Evolutionary conservation across 202 grass and related monocot genomes (phyloP).

Genomic region (Cymbopogon flexuosus): DNA sequence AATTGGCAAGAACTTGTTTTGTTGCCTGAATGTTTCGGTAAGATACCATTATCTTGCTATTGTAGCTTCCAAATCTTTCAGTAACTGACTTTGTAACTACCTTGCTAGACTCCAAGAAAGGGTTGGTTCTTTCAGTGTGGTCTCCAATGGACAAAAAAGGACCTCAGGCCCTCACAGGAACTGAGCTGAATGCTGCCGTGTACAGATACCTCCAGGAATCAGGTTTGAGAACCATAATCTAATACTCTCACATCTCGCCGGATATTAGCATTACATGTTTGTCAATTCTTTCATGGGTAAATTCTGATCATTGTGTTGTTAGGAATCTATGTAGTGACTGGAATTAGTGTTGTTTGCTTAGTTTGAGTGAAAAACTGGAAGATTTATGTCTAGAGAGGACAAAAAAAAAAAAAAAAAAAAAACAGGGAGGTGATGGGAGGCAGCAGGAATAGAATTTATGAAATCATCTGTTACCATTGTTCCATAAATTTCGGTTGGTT

Average conservation of each 20-base stretch:
- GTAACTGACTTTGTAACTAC: not conserved
- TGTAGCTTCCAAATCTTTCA: not conserved
- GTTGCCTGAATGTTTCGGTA: not conserved
- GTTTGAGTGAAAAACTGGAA: not conserved
- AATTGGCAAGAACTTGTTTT: not conserved
- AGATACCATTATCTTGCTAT: not conserved
- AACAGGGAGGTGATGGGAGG: not conserved
- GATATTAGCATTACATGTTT: not conserved
- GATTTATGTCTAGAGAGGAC: not conserved
- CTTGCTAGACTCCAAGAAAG: not conserved
- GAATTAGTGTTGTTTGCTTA: not conserved
- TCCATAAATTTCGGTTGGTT: not conserved
- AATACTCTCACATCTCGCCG: not conserved
- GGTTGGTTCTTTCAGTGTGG: not conserved
- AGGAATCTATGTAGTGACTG: not conserved
- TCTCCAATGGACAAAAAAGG: not conserved
- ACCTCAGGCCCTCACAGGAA: not conserved
- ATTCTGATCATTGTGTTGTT: not conserved
- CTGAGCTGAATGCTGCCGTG: slow-evolving; percentile 6
- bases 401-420: not conserved
- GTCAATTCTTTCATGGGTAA: not conserved
- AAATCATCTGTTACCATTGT: not conserved
- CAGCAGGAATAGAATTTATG: not conserved
- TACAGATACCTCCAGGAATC: slow-evolving; percentile 13
- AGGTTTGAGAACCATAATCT: not conserved